Evolutionary conservation across 306 rosid genomes (phyloP).

Genomic region (Cicer pinnatifidum): DNA sequence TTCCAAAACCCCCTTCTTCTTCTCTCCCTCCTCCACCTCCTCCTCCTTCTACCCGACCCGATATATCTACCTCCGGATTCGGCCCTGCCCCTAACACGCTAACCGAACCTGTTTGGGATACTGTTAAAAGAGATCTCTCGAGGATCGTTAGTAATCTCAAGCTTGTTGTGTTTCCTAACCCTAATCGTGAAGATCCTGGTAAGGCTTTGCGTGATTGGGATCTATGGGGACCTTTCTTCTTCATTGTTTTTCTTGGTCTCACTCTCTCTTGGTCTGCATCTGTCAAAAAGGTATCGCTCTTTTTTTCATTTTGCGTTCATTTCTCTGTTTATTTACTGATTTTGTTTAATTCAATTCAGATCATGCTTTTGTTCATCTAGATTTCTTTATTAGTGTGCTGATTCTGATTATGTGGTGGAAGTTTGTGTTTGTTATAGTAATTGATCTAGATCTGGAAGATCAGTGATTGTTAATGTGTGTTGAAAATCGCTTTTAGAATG

Average conservation of each 20-base stretch:
- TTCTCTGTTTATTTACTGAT: background rate
- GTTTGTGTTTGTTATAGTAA: background rate
- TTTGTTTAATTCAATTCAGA: slow-evolving; percentile 15
- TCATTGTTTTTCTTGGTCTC: slow-evolving; percentile 92
- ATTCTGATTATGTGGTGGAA: background rate
- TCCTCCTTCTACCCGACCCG: slow-evolving; percentile 26
- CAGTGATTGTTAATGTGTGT: slow-evolving; percentile 11
- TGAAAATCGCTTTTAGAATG: background rate
- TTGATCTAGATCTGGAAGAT: slow-evolving; percentile 20
- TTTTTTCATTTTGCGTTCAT: background rate
- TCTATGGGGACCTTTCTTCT: slow-evolving; percentile 99
- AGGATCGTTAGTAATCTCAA: slow-evolving; percentile 89
- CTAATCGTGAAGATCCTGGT: slow-evolving; percentile 94
- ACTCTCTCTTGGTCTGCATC: slow-evolving; percentile 96
- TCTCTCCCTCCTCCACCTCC: slow-evolving; percentile 44
- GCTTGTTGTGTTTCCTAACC: slow-evolving; percentile 97
- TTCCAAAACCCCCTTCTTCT: slow-evolving; percentile 28
- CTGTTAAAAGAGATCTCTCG: slow-evolving; percentile 92
- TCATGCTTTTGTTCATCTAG: background rate
- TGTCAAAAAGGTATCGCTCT: slow-evolving; percentile 71
- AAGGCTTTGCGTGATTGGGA: slow-evolving; percentile 98
- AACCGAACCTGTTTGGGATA: slow-evolving; percentile 97
- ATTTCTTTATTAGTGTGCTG: background rate
- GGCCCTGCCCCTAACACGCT: slow-evolving; percentile 83
- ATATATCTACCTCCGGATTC: slow-evolving; percentile 56